phyloP scores from a whole-genome alignment of 495 filamentous ascomycete species.

The Poronia punctata region DNA sequence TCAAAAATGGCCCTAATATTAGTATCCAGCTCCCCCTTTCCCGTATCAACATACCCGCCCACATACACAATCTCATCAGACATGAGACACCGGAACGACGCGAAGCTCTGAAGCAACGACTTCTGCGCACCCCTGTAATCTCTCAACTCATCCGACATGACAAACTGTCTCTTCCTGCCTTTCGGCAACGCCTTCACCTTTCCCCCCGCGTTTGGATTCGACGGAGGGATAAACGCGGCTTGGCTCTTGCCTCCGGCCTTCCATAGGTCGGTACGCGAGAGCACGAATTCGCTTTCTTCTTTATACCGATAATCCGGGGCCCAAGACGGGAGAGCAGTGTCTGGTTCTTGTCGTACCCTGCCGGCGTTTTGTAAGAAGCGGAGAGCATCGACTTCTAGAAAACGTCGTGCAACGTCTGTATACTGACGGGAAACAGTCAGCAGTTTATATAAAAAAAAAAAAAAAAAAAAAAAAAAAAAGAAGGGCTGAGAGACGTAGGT shows the following conservation, averaged over 20 bases:
- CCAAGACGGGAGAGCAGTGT: constrained; percentile 11
- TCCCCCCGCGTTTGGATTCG: not conserved
- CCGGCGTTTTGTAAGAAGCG: constrained; percentile 12
- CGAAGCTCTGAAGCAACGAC: constrained; percentile 12
- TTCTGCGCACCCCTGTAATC: constrained; percentile 8
- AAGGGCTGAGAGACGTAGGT: not conserved
- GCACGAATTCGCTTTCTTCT: constrained; percentile 1
- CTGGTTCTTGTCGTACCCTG: constrained; percentile 2
- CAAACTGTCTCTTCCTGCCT: constrained; percentile 1
- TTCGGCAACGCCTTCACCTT: constrained; percentile 8
- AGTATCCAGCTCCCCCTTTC: not conserved
- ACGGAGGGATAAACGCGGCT: not conserved
- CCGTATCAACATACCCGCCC: constrained; percentile 4
- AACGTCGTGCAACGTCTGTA: constrained; percentile 11
- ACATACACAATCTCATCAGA: constrained; percentile 13
- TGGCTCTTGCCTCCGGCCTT: constrained; percentile 4
- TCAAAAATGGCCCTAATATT: constrained; percentile 6
- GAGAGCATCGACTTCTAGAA: constrained; percentile 8
- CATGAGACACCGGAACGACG: constrained; percentile 9
- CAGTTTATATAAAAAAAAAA: not conserved
- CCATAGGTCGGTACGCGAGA: constrained; percentile 1
- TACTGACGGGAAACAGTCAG: constrained; percentile 2
- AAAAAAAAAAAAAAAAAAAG: too few species aligned
- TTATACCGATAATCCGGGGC: constrained; percentile 9
- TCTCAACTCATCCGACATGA: constrained; percentile 8